Evolutionary conservation across 768 basidiomycete genomes (phyloP), one percentile per base, ranked within the genome.

Genomic region (Pleurotus djamor): DNA sequence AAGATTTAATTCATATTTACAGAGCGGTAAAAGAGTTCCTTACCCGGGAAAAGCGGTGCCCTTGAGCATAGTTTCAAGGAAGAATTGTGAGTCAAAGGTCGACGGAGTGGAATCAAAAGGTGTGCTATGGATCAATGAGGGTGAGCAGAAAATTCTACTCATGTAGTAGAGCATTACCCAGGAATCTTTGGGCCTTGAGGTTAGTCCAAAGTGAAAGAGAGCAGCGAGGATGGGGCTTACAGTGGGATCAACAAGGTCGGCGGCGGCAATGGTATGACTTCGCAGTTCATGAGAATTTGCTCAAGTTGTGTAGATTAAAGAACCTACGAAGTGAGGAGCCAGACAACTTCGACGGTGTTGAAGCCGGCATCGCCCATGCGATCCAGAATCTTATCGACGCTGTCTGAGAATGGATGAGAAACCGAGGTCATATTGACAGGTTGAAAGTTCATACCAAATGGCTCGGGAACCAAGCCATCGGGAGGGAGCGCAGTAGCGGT

Each of bases 1-100:
- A 63, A 60, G 13, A 58, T 64, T 54, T 68, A 34, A 54, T 5
- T 32, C 28, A 4, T 8, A 65, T 66, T 28, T 38, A 56, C 45
- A 56, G 49, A 60, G 63, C 35, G 38, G 21, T 38, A 36, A 41
- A 7, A 7, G 10, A 54, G 5, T 12, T 3, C 52, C 73, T 64
- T 65, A 71, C 75, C 75, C 78, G 58, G 76, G 75, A 68, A 76
- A 75, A 7, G 66, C 35, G 14, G 74, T 77, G 7, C 80, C 77
- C 17, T 74, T 72, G 5, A 66, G 49, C 48, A 60, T 35, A 3
- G 59, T 57, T 45, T 67, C 66, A 37, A 67, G 16, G 61, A 61
- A 67, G 61, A 67, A 41, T 28, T 67, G 66, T 16, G 66, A 60
- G 55, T 67, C 66, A 35, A 66, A 66, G 14, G 52, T 59, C 47